A percentile compares a stretch with the other conserved stretches of the same genome.
Evolutionary conservation across 2,329 filamentous ascomycete genomes (phyloP).

Genomic region (Neonectria coccinea): DNA sequence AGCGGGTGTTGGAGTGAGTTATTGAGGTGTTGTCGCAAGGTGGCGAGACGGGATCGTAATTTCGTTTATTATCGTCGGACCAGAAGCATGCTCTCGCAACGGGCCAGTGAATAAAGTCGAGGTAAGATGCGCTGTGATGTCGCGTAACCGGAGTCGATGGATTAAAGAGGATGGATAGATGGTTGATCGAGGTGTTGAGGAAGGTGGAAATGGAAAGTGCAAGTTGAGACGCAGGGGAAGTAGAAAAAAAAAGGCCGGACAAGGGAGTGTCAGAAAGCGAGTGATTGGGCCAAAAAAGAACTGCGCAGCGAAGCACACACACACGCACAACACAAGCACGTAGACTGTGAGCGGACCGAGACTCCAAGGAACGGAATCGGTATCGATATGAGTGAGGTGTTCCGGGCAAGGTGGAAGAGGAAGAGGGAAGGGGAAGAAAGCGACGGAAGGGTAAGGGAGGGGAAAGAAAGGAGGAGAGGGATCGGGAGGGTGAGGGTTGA

Average conservation of each 20-base stretch:
- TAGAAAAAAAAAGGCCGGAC: constrained; percentile 12
- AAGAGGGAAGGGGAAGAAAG: constrained; percentile 6
- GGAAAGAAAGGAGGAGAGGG: constrained; percentile 9
- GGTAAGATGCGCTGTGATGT: not conserved
- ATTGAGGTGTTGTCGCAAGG: not conserved
- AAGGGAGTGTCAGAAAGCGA: constrained; percentile 23
- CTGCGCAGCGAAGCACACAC: constrained; percentile 6
- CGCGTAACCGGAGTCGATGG: not conserved
- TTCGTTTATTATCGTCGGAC: constrained; percentile 24
- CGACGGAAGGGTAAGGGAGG: constrained; percentile 8
- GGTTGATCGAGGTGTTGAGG: constrained; percentile 2
- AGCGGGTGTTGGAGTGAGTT: constrained; percentile 5
- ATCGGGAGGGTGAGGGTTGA: constrained; percentile 12
- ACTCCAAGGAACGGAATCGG: constrained; percentile 19
- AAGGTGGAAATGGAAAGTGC: constrained; percentile 7
- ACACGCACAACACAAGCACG: not conserved
- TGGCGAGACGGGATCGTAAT: constrained; percentile 8
- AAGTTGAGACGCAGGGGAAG: constrained; percentile 3
- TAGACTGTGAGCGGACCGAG: constrained; percentile 5
- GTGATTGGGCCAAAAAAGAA: constrained; percentile 15
- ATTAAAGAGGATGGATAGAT: not conserved
- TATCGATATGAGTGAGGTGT: constrained; percentile 19
- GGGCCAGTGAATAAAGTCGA: not conserved
- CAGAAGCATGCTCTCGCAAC: constrained; percentile 20
- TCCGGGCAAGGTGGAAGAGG: constrained; percentile 18